phyloP scores from a whole-genome alignment of 495 filamentous ascomycete species.

The Pseudomonodictys pantanalensis region DNA sequence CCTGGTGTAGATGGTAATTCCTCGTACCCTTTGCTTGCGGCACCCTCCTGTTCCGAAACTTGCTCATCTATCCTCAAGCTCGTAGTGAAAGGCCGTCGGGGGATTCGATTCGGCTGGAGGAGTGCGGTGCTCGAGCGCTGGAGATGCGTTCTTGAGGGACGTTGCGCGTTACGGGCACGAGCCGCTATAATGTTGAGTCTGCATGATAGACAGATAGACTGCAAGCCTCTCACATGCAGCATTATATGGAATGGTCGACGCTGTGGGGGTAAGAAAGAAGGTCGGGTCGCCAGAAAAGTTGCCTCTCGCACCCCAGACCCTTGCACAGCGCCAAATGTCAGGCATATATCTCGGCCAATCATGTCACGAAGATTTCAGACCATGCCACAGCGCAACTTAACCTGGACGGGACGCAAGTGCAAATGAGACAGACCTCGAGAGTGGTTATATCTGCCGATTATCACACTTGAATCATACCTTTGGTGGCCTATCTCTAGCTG shows the following conservation, averaged over 20 bases:
- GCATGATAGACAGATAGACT: conserved; percentile 27
- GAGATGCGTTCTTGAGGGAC: background rate
- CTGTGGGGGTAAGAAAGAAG: background rate
- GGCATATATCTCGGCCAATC: too few species aligned
- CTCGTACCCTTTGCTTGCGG: background rate
- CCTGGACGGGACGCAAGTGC: too few species aligned
- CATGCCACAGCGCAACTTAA: too few species aligned
- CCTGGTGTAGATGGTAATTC: background rate
- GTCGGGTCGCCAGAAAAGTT: background rate
- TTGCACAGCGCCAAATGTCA: too few species aligned
- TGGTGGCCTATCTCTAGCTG: too few species aligned
- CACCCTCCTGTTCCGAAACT: background rate
- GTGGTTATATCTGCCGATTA: too few species aligned
- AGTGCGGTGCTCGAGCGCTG: background rate
- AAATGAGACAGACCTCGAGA: too few species aligned
- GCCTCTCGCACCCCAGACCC: too few species aligned
- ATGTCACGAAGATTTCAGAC: too few species aligned
- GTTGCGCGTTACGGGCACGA: conserved; percentile 1
- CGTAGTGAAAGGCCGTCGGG: background rate
- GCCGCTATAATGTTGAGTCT: conserved; percentile 24
- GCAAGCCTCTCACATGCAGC: conserved; percentile 15
- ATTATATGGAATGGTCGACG: conserved; percentile 9
- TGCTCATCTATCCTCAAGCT: background rate
- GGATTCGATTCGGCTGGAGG: background rate
- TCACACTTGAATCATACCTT: too few species aligned